Percentiles rank a stretch among this genome's conserved stretches.
These are phyloP conservation scores for Toxicodendron radicans DNA, from an alignment of 345 rosid genomes.

Conservation along the genomic window DNA sequence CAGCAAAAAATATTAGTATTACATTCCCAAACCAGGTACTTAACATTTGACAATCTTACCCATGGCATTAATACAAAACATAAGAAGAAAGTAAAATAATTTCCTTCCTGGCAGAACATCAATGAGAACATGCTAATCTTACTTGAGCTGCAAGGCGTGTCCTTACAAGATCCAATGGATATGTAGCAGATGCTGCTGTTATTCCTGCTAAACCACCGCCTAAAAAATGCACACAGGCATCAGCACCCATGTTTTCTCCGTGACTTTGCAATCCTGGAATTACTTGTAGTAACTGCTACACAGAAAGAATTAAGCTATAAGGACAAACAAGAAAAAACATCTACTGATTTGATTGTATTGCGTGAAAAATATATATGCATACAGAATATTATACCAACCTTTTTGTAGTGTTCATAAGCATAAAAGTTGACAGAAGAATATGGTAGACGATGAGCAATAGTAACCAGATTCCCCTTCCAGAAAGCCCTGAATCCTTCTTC, in stretches of 20 bases:
- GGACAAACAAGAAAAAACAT: not conserved
- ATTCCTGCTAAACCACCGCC: constrained; percentile 95
- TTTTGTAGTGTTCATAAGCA: constrained; percentile 82
- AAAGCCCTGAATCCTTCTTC: constrained; percentile 96
- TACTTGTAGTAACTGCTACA: constrained; percentile 56
- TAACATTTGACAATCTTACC: not conserved
- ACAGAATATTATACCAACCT: constrained; percentile 35
- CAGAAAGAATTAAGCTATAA: constrained; percentile 15
- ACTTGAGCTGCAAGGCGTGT: constrained; percentile 99
- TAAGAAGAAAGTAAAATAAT: not conserved
- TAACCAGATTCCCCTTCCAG: constrained; percentile 96
- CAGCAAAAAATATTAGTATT: not conserved
- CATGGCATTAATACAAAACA: not conserved
- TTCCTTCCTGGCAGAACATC: not conserved
- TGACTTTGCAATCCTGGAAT: constrained; percentile 52
- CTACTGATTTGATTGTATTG: not conserved
- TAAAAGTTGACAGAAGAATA: constrained; percentile 92
- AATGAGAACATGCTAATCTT: constrained; percentile 19
- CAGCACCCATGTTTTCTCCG: constrained; percentile 46
- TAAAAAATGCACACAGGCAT: constrained; percentile 67
- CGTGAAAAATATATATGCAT: not conserved
- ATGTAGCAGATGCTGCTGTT: constrained; percentile 92
- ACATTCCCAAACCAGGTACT: not conserved
- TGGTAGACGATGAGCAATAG: constrained; percentile 90
- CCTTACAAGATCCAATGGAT: constrained; percentile 97